These are phyloP conservation scores for Myotisia sp. DNA, from an alignment of 2,329 filamentous ascomycete species.

Conservation along the genomic window DNA sequence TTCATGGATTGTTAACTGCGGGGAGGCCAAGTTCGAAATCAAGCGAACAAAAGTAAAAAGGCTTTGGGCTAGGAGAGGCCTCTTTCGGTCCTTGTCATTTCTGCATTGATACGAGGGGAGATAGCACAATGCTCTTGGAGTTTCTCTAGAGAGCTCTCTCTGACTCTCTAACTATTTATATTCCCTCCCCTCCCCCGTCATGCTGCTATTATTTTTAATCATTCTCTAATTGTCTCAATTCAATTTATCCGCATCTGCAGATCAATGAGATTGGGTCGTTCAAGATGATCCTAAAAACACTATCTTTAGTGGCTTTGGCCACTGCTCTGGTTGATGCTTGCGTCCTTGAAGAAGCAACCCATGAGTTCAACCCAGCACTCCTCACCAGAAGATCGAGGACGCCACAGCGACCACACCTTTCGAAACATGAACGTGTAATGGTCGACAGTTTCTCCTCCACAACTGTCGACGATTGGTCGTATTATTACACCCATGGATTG, in stretches of 20 bases:
- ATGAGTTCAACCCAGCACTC: slow-evolving; percentile 8
- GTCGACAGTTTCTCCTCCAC: slow-evolving; percentile 17
- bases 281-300: slow-evolving; percentile 3
- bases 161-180: too few species aligned
- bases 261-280: background rate
- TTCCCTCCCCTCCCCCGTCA: too few species aligned
- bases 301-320: slow-evolving; percentile 7
- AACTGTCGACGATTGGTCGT: slow-evolving; percentile 18
- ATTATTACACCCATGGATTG: slow-evolving; percentile 20
- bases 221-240: too few species aligned
- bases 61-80: too few species aligned
- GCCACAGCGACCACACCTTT: slow-evolving; percentile 15
- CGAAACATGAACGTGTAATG: slow-evolving; percentile 17
- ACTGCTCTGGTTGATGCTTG: slow-evolving; percentile 7
- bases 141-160: too few species aligned
- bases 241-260: too few species aligned
- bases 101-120: too few species aligned
- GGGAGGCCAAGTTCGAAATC: slow-evolving; percentile 3
- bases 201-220: too few species aligned
- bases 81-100: too few species aligned
- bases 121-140: too few species aligned
- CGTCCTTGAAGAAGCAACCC: background rate
- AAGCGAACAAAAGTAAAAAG: too few species aligned
- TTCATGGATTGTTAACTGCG: too few species aligned
- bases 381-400: slow-evolving; percentile 13